A percentile compares a stretch with the other conserved stretches of the same genome.
Conservation (phyloP, 345 rosid genomes). For the Corymbia maculata region DNA sequence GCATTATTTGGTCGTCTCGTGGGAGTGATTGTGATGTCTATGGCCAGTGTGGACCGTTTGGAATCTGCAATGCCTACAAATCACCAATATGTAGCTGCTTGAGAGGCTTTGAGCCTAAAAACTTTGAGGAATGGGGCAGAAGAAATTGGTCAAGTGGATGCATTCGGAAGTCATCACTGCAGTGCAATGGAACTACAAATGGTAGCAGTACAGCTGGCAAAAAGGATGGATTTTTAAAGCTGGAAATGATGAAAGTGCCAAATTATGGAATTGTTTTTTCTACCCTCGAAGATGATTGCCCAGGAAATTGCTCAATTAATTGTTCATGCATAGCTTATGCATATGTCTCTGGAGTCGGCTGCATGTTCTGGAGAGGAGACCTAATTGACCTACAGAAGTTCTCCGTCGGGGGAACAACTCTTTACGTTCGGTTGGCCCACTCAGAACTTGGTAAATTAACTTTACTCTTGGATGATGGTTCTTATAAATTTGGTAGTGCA, state of each 20-base stretch:
- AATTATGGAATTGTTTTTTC: background rate
- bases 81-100: slow-evolving; percentile 12
- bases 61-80: background rate
- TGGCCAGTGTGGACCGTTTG: slow-evolving; percentile 13
- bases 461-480: background rate
- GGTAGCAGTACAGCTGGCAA: background rate
- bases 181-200: background rate
- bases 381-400: slow-evolving; percentile 5
- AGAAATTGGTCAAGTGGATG: slow-evolving; percentile 21
- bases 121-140: slow-evolving; percentile 4
- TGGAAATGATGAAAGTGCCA: slow-evolving; percentile 4
- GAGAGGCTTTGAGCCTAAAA: slow-evolving; percentile 1
- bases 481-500: background rate
- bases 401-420: background rate
- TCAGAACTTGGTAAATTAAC: slow-evolving; percentile 1
- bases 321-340: slow-evolving; percentile 21
- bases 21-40: slow-evolving; percentile 4
- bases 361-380: slow-evolving; percentile 1
- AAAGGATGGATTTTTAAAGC: slow-evolving; percentile 5
- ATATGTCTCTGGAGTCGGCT: slow-evolving; percentile 5
- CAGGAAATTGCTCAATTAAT: slow-evolving; percentile 4
- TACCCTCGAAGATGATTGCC: background rate
- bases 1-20: background rate
- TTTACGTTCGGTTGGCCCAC: slow-evolving; percentile 3
- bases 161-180: background rate